Evolutionary conservation across 208 protist genomes (phyloP).

Genomic region (Herpetomonas tarakana): DNA sequence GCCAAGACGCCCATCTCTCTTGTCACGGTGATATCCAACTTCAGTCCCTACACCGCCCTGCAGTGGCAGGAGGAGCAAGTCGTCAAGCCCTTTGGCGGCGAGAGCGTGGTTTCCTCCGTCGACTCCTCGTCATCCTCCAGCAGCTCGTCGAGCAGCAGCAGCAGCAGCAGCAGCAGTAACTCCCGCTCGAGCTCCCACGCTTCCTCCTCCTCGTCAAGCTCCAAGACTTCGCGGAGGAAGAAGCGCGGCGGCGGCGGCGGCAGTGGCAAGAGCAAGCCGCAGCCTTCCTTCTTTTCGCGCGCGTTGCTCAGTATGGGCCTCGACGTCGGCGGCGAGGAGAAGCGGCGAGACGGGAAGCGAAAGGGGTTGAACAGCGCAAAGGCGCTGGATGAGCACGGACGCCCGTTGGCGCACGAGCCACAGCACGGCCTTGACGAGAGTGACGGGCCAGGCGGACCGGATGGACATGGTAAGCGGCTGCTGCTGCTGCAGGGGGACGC

Average conservation of each 20-base stretch:
- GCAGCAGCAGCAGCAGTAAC: slow-evolving; percentile 12
- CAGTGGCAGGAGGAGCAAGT: slow-evolving; percentile 70
- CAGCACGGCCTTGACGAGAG: no score
- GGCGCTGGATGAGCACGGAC: background rate
- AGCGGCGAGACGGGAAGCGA: background rate
- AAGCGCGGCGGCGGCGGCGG: slow-evolving; percentile 3
- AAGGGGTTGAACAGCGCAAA: background rate
- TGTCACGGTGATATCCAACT: slow-evolving; percentile 69
- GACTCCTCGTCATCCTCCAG: slow-evolving; percentile 2
- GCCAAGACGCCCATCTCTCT: slow-evolving; percentile 40
- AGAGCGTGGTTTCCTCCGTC: slow-evolving; percentile 14
- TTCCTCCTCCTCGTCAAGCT: slow-evolving; percentile 12
- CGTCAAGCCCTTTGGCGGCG: slow-evolving; percentile 64
- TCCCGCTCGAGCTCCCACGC: slow-evolving; percentile 19
- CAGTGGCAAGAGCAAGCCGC: background rate
- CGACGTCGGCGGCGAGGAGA: background rate
- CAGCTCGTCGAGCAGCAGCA: slow-evolving; percentile 13
- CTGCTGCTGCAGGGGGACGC: no score
- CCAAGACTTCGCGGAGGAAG: background rate
- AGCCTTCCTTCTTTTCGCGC: background rate
- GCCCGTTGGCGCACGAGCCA: background rate
- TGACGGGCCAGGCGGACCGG: no score
- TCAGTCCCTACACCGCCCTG: slow-evolving; percentile 31
- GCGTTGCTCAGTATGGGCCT: background rate
- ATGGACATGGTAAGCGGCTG: no score